Evolutionary conservation across 768 basidiomycete species (phyloP).

Genomic region (Xanthoconium stramineum): DNA sequence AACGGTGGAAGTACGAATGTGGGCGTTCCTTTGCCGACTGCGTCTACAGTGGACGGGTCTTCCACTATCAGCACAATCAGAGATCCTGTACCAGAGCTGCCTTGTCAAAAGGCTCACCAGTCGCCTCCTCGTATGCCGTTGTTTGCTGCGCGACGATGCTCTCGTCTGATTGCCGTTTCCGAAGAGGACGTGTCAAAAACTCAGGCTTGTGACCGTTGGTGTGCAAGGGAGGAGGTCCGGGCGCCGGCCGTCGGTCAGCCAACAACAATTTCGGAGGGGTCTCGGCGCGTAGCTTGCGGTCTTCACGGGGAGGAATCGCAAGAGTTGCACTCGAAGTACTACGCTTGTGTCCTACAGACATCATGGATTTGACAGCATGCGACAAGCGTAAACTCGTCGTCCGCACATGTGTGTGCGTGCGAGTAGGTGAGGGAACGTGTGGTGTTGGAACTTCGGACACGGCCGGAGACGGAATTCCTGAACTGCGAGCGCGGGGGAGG

Average conservation of each 20-base stretch:
- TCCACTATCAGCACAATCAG: not conserved
- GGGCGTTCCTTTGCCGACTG: slow-evolving; percentile 6
- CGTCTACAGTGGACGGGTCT: not conserved
- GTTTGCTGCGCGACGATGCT: slow-evolving; percentile 32
- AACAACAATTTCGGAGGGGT: slow-evolving; percentile 11
- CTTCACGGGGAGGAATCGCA: not conserved
- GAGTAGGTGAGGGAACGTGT: slow-evolving; percentile 10
- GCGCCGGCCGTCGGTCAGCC: slow-evolving; percentile 13
- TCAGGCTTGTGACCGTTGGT: slow-evolving; percentile 1
- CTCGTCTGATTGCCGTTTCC: slow-evolving; percentile 12
- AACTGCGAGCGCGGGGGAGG: slow-evolving; percentile 21
- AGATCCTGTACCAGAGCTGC: not conserved
- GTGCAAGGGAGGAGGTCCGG: not conserved
- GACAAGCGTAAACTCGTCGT: slow-evolving; percentile 19
- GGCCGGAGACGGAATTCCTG: slow-evolving; percentile 10
- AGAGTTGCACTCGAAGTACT: slow-evolving; percentile 5
- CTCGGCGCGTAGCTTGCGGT: slow-evolving; percentile 10
- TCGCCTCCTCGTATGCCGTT: slow-evolving; percentile 26
- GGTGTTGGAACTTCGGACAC: slow-evolving; percentile 21
- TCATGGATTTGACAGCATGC: slow-evolving; percentile 25
- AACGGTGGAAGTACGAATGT: slow-evolving; percentile 41
- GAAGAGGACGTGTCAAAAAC: slow-evolving; percentile 6
- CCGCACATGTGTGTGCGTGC: slow-evolving; percentile 13
- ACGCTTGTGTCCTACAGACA: slow-evolving; percentile 19
- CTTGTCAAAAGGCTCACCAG: slow-evolving; percentile 8